These are phyloP conservation scores for Waltergamsia citrina DNA, from an alignment of 2,329 filamentous ascomycete species.

Conservation along the genomic window DNA sequence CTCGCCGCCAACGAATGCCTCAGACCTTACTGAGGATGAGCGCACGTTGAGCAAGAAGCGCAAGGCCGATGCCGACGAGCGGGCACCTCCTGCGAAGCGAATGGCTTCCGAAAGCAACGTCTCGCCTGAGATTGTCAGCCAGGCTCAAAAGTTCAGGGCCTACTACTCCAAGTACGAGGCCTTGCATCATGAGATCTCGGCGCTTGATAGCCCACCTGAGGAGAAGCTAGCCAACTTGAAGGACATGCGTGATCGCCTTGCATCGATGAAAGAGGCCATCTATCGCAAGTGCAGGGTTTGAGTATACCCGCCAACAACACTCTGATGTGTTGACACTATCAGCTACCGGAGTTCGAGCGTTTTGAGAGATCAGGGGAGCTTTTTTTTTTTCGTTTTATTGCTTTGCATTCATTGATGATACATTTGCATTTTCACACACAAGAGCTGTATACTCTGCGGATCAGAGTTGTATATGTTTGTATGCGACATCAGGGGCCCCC, in stretches of 20 bases:
- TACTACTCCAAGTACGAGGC: slow-evolving; percentile 47
- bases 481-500: too few species aligned
- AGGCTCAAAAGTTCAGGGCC: slow-evolving; percentile 45
- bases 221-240: slow-evolving; percentile 40
- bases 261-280: slow-evolving; percentile 50
- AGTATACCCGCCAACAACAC: not conserved
- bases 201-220: slow-evolving; percentile 37
- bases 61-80: slow-evolving; percentile 20
- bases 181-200: slow-evolving; percentile 45
- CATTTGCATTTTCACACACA: not conserved
- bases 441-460: not conserved
- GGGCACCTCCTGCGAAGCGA: slow-evolving; percentile 20
- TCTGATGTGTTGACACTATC: not conserved
- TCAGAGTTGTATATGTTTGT: not conserved
- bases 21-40: slow-evolving; percentile 44
- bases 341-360: too few species aligned
- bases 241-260: slow-evolving; percentile 44
- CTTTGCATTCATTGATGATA: not conserved
- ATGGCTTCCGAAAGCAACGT: slow-evolving; percentile 13
- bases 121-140: slow-evolving; percentile 34
- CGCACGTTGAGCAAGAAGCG: slow-evolving; percentile 29
- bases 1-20: slow-evolving; percentile 56
- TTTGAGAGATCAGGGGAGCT: not conserved
- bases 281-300: slow-evolving; percentile 20
- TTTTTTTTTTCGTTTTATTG: not conserved